phyloP scores from a whole-genome alignment of 805 yeast genomes.

The Komagataella kurtzmanii region DNA sequence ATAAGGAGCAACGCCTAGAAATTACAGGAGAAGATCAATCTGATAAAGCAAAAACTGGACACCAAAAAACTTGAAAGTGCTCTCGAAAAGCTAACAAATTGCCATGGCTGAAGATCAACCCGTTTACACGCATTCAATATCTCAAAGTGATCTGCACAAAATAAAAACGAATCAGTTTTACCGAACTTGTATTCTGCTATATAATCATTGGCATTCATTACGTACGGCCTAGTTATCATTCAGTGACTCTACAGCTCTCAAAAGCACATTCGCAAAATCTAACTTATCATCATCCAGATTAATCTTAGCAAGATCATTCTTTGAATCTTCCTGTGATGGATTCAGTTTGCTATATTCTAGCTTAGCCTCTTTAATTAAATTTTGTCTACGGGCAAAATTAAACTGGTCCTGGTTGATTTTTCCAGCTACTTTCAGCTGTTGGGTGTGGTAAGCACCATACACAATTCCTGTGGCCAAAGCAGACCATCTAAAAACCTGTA shows the following conservation, averaged over 20 bases:
- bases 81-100: background rate
- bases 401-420: slow-evolving; percentile 40
- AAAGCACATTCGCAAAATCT: slow-evolving; percentile 64
- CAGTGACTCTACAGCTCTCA: slow-evolving; percentile 48
- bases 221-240: slow-evolving; percentile 14
- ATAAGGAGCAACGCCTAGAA: background rate
- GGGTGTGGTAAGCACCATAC: slow-evolving; percentile 82
- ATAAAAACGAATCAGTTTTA: background rate
- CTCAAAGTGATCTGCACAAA: background rate
- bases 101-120: background rate
- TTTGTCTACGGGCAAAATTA: slow-evolving; percentile 51
- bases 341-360: slow-evolving; percentile 66
- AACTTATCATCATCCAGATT: slow-evolving; percentile 84
- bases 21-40: background rate
- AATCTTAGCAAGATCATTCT: slow-evolving; percentile 23
- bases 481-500: slow-evolving; percentile 81
- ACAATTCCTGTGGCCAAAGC: slow-evolving; percentile 79
- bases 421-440: slow-evolving; percentile 48
- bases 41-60: background rate
- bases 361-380: slow-evolving; percentile 79
- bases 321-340: slow-evolving; percentile 28
- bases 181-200: background rate
- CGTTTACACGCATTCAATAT: too few species aligned
- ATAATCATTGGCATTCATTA: background rate
- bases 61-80: background rate